Evolutionary conservation across 2,329 filamentous ascomycete species (phyloP).

Genomic region (Fusarium sp.): DNA sequence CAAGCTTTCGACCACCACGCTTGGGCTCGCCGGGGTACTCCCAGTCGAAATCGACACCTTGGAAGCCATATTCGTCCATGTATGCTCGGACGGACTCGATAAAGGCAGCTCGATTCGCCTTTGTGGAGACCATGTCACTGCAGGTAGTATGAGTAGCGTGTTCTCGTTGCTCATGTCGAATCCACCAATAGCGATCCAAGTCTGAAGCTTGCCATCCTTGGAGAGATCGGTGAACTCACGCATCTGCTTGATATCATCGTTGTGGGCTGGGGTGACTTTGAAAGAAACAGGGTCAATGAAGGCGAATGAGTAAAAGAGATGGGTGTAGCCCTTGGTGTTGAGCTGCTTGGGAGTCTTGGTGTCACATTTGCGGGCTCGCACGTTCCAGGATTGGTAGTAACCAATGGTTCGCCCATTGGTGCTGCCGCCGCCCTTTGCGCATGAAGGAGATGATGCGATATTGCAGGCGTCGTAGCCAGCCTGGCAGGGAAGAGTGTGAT

Average conservation of each 20-base stretch:
- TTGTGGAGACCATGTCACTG: conserved; percentile 45
- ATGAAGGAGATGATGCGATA: conserved; percentile 8
- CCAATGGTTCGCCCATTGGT: conserved; percentile 18
- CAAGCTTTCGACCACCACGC: conserved; percentile 50
- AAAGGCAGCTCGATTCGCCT: conserved; percentile 50
- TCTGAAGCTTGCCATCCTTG: conserved; percentile 44
- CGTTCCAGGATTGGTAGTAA: conserved; percentile 32
- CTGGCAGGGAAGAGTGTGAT: conserved; percentile 8
- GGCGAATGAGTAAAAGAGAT: conserved; percentile 33
- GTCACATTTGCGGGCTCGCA: conserved; percentile 9
- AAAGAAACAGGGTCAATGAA: conserved; percentile 27
- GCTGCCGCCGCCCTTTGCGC: conserved; percentile 5
- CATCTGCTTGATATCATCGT: conserved; percentile 18
- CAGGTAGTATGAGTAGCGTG: conserved; percentile 46
- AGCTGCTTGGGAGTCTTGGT: conserved; percentile 33
- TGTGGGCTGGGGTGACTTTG: neutral
- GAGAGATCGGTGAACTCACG: conserved; percentile 22
- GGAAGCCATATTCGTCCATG: conserved; percentile 40
- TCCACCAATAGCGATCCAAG: conserved; percentile 57
- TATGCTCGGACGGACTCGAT: conserved; percentile 50
- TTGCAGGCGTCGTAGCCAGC: conserved; percentile 11
- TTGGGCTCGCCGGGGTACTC: conserved; percentile 57
- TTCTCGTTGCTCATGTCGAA: conserved; percentile 55
- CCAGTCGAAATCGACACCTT: conserved; percentile 61
- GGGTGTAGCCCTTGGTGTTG: conserved; percentile 10